These are phyloP conservation scores for Hippophae gyantsensis DNA, from an alignment of 306 rosid species.

Conservation along the genomic window DNA sequence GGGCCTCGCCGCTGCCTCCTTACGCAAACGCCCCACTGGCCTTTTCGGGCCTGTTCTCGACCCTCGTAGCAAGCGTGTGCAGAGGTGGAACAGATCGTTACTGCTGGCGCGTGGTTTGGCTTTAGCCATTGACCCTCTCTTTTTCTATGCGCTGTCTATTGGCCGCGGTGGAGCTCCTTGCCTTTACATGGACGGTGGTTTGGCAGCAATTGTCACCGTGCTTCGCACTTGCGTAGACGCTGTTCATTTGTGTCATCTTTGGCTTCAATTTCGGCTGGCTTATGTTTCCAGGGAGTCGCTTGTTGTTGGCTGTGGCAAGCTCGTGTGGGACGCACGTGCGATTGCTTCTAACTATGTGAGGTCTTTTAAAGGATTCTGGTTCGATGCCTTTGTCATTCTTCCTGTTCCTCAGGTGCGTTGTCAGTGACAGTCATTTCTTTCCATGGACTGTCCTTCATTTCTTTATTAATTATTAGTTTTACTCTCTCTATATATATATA, in stretches of 20 bases:
- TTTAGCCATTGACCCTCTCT: constrained; percentile 78
- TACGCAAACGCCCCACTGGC: constrained; percentile 10
- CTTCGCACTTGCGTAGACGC: constrained; percentile 62
- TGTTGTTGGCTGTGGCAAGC: constrained; percentile 93
- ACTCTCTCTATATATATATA: background rate
- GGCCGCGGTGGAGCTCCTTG: constrained; percentile 82
- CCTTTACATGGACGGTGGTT: constrained; percentile 77
- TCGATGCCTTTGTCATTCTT: constrained; percentile 79
- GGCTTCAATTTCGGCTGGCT: constrained; percentile 82
- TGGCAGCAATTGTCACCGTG: constrained; percentile 69
- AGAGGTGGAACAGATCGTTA: constrained; percentile 68
- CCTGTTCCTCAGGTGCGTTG: constrained; percentile 73
- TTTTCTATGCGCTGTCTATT: constrained; percentile 80
- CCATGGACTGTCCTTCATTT: background rate
- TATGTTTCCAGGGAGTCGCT: constrained; percentile 83
- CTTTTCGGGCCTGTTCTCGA: constrained; percentile 55
- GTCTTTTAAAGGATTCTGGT: constrained; percentile 84
- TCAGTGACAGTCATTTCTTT: background rate
- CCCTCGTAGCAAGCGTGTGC: constrained; percentile 83
- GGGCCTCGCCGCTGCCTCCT: constrained; percentile 6
- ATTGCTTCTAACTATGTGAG: constrained; percentile 64
- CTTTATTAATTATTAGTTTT: background rate
- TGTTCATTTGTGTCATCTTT: constrained; percentile 62
- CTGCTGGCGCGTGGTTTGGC: constrained; percentile 82
- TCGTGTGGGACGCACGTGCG: constrained; percentile 86